Base-by-base conservation (phyloP, 2,329 filamentous ascomycete genomes). In the Apiospora kogelbergensis region DNA sequence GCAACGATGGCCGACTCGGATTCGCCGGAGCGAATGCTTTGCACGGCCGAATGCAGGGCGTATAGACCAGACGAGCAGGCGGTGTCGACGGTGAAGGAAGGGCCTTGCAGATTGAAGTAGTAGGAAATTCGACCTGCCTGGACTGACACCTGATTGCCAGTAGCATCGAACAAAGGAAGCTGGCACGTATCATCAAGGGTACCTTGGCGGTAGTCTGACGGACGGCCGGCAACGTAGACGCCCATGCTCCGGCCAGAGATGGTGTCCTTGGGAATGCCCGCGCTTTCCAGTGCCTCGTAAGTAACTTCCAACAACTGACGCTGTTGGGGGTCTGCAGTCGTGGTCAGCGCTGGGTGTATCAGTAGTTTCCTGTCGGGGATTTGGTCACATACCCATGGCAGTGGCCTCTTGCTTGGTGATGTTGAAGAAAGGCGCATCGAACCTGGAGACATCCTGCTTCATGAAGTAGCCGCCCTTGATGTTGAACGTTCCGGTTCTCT, bases 381-480 rank as follows among this genome's bases (percentile, higher is more conserved):
- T 4, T 41, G 40, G 41, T 44, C 15, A 71, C 74, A 45, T 66
- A 76, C 75, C 77, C 76, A 81, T 80, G 1, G 75, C 41, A 64
- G 79, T 73, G 41, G 79, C 80, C 66, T 81, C 79, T 13, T 74
- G 71, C 53, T 76, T 74, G 1, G 78, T 79, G 20, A 81, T 79
- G 41, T 78, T 76, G 72, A 80, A 81, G 65, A 81, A 81, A 2
- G 73, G 72, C 24, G 76, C 78, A 70, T 80, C 75, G 66, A 77
- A 79, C 60, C 72, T 68, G 15, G 73, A 70, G 1, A 76, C 64
- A 53, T 80, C 78, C 33, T 76, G 70, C 1, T 73, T 70, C 45
- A 81, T 71, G 44, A 81, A 78, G 68, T 79, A 80, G 6, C 78
- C 77, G 6, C 78, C 76, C 5, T 70, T 63, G 6, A 75, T 72